These are phyloP conservation scores for Malassezia vespertilionis DNA, from an alignment of 1,284 basidiomycete genomes.

Conservation along the genomic window DNA sequence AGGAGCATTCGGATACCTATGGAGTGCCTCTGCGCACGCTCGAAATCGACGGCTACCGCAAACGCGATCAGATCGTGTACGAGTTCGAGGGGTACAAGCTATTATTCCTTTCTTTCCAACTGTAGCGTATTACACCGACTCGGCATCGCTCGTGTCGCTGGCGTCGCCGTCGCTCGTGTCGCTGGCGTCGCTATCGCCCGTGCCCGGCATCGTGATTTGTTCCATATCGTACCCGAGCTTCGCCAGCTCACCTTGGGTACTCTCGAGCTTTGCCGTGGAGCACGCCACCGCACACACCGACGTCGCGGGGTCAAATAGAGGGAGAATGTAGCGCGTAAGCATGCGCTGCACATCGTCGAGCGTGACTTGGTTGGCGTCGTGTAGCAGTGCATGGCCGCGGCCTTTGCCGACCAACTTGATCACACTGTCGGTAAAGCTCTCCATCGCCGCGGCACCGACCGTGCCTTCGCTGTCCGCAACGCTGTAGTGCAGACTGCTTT, in stretches of 20 bases:
- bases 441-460: constrained; percentile 63
- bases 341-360: constrained; percentile 63
- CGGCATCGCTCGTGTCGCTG: background rate
- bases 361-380: constrained; percentile 53
- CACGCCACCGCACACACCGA: constrained; percentile 74
- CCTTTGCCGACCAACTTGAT: constrained; percentile 32
- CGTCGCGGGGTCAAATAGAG: constrained; percentile 67
- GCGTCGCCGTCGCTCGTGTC: background rate
- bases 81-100: constrained; percentile 92
- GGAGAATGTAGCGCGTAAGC: constrained; percentile 68
- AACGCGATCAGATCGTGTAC: constrained; percentile 95
- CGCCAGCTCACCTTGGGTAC: constrained; percentile 59
- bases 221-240: constrained; percentile 68
- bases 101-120: constrained; percentile 53
- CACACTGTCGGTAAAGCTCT: constrained; percentile 30
- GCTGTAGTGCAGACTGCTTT: constrained; percentile 75
- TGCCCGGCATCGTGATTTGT: constrained; percentile 54
- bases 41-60: constrained; percentile 48
- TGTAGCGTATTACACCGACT: background rate
- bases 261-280: constrained; percentile 65
- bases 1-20: constrained; percentile 48
- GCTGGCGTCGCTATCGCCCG: constrained; percentile 16
- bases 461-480: constrained; percentile 74
- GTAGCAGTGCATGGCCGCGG: constrained; percentile 27
- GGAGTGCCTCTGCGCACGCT: constrained; percentile 38